These are phyloP conservation scores for Pichia norvegensis DNA, from an alignment of 1,139 yeast species.

Conservation along the genomic window DNA sequence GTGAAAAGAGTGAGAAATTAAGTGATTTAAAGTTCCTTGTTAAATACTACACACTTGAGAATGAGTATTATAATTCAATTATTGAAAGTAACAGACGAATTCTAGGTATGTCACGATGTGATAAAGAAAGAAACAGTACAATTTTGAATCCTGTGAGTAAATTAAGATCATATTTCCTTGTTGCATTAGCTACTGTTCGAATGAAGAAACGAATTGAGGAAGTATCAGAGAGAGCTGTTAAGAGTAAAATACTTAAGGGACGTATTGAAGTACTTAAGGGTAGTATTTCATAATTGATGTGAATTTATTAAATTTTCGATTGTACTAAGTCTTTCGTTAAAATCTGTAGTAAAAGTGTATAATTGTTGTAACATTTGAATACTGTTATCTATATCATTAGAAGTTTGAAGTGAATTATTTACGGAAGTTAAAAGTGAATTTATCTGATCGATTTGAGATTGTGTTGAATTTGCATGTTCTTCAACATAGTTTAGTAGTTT, in stretches of 20 bases:
- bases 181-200: slow-evolving; percentile 51
- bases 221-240: slow-evolving; percentile 13
- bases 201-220: slow-evolving; percentile 32
- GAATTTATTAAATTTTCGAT: slow-evolving; percentile 2
- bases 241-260: slow-evolving; percentile 11
- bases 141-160: slow-evolving; percentile 17
- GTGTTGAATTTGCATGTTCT: slow-evolving; percentile 14
- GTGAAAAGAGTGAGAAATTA: slow-evolving; percentile 28
- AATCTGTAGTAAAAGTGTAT: slow-evolving; percentile 38
- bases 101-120: slow-evolving; percentile 4
- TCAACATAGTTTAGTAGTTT: slow-evolving; percentile 32
- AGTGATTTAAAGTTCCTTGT: slow-evolving; percentile 49
- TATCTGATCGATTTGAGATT: slow-evolving; percentile 18
- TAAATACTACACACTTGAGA: slow-evolving; percentile 39
- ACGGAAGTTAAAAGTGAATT: slow-evolving; percentile 26
- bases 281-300: background rate
- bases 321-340: slow-evolving; percentile 23
- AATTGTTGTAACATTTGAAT: slow-evolving; percentile 65
- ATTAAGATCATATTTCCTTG: slow-evolving; percentile 38
- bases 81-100: slow-evolving; percentile 9
- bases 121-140: background rate
- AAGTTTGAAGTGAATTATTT: background rate
- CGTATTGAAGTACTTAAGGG: slow-evolving; percentile 5
- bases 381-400: slow-evolving; percentile 44
- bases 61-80: slow-evolving; percentile 25